Conservation (phyloP, 2,329 filamentous ascomycete species). For the Ophiocordyceps unilateralis region DNA sequence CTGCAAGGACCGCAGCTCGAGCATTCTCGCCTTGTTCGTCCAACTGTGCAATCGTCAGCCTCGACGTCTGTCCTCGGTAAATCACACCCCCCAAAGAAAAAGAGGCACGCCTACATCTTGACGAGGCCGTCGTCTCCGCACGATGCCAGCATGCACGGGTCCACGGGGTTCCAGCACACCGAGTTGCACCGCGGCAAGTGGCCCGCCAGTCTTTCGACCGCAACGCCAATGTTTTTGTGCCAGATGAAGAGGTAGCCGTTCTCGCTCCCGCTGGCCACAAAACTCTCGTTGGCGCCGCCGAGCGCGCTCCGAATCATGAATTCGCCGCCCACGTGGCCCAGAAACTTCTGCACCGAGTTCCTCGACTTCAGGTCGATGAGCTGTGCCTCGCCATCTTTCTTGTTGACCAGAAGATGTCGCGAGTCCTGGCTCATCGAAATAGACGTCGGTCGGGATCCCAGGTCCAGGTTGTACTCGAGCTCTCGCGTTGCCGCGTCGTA, state of each 20-base stretch:
- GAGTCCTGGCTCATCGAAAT: constrained; percentile 70
- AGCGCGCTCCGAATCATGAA: constrained; percentile 72
- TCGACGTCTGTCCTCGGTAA: not conserved
- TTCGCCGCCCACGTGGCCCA: constrained; percentile 56
- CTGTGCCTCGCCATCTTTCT: constrained; percentile 58
- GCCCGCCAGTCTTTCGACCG: constrained; percentile 60
- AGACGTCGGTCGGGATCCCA: constrained; percentile 53
- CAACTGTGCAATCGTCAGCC: constrained; percentile 3
- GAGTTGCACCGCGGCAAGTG: constrained; percentile 70
- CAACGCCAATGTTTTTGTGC: constrained; percentile 66
- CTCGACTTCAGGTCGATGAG: constrained; percentile 62
- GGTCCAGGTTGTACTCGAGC: constrained; percentile 55
- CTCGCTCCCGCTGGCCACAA: constrained; percentile 83
- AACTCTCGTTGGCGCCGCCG: constrained; percentile 81
- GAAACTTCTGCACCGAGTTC: constrained; percentile 55
- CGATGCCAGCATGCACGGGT: constrained; percentile 74
- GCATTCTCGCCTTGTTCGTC: constrained; percentile 8
- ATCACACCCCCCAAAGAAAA: not conserved
- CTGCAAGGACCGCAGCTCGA: constrained; percentile 7
- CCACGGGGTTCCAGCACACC: constrained; percentile 72
- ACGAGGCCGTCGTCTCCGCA: constrained; percentile 78
- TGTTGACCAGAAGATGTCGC: constrained; percentile 66
- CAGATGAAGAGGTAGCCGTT: constrained; percentile 67
- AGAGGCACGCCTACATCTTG: constrained; percentile 50
- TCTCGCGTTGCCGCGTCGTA: constrained; percentile 65